Conservation (phyloP, 108 stramenopile species). For the Fragilariopsis cylindrus region DNA sequence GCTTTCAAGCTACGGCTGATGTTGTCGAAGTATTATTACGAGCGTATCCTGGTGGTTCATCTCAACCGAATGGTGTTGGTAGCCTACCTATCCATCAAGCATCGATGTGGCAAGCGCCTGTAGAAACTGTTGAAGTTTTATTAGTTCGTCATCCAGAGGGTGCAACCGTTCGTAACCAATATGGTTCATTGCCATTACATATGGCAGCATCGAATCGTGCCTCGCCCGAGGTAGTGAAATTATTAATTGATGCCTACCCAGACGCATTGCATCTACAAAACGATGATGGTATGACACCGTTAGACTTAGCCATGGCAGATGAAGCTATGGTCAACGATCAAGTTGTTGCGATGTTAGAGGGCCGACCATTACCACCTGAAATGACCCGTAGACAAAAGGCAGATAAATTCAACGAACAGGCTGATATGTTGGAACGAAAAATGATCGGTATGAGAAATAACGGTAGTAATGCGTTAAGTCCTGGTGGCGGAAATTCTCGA, state of each 20-base stretch:
- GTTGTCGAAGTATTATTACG: slow-evolving; percentile 76
- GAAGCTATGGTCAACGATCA: slow-evolving; percentile 64
- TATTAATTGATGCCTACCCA: slow-evolving; percentile 82
- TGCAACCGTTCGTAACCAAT: slow-evolving; percentile 82
- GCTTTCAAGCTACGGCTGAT: slow-evolving; percentile 82
- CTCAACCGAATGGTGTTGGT: slow-evolving; percentile 77
- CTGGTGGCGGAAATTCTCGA: slow-evolving; percentile 4
- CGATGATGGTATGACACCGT: slow-evolving; percentile 90
- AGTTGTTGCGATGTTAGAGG: slow-evolving; percentile 82
- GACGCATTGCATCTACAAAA: slow-evolving; percentile 88
- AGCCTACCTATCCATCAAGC: slow-evolving; percentile 89
- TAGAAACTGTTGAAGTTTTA: slow-evolving; percentile 76
- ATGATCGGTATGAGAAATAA: slow-evolving; percentile 49
- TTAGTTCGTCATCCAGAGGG: slow-evolving; percentile 76
- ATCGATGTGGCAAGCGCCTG: slow-evolving; percentile 87
- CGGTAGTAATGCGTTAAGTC: slow-evolving; percentile 38
- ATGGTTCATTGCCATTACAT: slow-evolving; percentile 83
- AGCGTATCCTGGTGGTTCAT: slow-evolving; percentile 77
- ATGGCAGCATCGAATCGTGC: slow-evolving; percentile 88
- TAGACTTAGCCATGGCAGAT: slow-evolving; percentile 81
- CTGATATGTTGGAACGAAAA: slow-evolving; percentile 73
- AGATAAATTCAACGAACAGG: slow-evolving; percentile 78
- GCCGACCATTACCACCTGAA: slow-evolving; percentile 85
- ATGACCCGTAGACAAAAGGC: slow-evolving; percentile 77
- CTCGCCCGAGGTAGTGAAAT: slow-evolving; percentile 67